These are phyloP conservation scores for Stentor roeselii DNA, from an alignment of 73 alveolate species.

Conservation along the genomic window DNA sequence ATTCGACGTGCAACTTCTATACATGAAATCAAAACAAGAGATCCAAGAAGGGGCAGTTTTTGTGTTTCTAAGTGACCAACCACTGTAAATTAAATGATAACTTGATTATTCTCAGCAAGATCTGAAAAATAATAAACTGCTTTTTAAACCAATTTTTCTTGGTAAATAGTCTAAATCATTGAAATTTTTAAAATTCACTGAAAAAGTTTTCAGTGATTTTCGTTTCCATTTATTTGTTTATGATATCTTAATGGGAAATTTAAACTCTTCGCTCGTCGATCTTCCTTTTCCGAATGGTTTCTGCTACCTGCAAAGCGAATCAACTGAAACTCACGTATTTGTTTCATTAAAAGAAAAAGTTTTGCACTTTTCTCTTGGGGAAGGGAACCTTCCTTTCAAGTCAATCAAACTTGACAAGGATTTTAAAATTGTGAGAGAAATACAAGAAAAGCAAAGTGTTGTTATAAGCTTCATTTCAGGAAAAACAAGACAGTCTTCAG, in stretches of 20 bases:
- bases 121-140: too few species aligned
- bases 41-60: conserved; percentile 28
- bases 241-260: too few species aligned
- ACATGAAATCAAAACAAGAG: conserved; percentile 8
- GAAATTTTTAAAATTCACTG: too few species aligned
- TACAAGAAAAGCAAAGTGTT: not conserved
- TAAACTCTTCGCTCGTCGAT: too few species aligned
- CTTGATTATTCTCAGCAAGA: too few species aligned
- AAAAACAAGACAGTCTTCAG: not conserved
- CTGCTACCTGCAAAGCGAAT: too few species aligned
- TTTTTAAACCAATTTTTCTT: too few species aligned
- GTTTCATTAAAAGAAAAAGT: not conserved
- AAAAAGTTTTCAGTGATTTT: too few species aligned
- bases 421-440: not conserved
- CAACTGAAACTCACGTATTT: not conserved
- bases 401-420: not conserved
- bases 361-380: not conserved
- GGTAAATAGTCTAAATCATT: too few species aligned
- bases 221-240: too few species aligned
- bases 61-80: not conserved
- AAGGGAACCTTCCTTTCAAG: not conserved
- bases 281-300: too few species aligned
- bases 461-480: not conserved
- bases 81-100: not conserved
- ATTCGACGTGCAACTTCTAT: not conserved